These are phyloP conservation scores for Candida tammaniensis DNA, from an alignment of 805 yeast species.

Conservation along the genomic window DNA sequence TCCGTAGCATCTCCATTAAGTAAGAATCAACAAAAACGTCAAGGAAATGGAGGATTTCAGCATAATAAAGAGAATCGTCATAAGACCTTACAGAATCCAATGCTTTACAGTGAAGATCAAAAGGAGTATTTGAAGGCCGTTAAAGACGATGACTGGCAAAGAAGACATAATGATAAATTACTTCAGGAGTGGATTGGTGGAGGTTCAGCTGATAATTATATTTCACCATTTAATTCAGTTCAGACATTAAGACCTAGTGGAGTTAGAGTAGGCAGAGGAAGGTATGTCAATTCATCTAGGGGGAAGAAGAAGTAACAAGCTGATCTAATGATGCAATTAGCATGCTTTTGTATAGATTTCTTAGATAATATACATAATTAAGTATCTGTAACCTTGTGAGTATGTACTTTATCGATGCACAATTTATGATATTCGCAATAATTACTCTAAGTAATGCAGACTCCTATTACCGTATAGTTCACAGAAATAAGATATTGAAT, in stretches of 20 bases:
- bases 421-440: too few species aligned
- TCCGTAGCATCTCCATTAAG: conserved; percentile 86
- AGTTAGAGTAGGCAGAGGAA: conserved; percentile 82
- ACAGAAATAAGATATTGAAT: too few species aligned
- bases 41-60: conserved; percentile 78
- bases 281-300: conserved; percentile 70
- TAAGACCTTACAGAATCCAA: conserved; percentile 46
- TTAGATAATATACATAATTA: too few species aligned
- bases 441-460: too few species aligned
- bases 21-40: conserved; percentile 63
- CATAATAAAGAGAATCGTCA: conserved; percentile 64
- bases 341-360: too few species aligned
- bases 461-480: too few species aligned
- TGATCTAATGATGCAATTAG: too few species aligned
- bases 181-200: conserved; percentile 91
- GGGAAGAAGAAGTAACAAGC: conserved; percentile 19
- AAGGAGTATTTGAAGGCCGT: conserved; percentile 87
- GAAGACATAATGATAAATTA: conserved; percentile 80
- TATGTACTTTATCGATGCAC: too few species aligned
- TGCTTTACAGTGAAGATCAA: conserved; percentile 83
- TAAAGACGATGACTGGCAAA: conserved; percentile 84
- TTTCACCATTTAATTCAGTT: conserved; percentile 73
- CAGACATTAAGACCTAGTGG: conserved; percentile 47
- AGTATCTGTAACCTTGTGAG: too few species aligned
- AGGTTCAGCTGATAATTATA: conserved; percentile 82